A percentile compares a stretch with the other conserved stretches of the same genome.
Conservation (phyloP, 345 rosid species). For the Hibiscus tridactylites region DNA sequence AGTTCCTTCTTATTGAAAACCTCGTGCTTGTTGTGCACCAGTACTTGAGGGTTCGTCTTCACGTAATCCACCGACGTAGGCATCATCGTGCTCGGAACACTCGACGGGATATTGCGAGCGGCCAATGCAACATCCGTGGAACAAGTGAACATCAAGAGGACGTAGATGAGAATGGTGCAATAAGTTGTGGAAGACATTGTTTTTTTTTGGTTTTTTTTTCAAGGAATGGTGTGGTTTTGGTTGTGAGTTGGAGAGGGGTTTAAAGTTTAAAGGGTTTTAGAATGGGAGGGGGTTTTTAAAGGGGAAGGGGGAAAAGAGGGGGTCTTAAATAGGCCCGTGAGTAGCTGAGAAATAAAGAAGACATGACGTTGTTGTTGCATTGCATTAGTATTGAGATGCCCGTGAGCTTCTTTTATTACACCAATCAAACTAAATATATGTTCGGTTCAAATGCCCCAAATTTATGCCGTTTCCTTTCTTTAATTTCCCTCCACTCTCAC, state of each 20-base stretch:
- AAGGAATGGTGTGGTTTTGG: background rate
- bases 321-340: slow-evolving; percentile 73
- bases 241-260: slow-evolving; percentile 3
- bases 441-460: background rate
- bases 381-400: background rate
- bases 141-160: slow-evolving; percentile 10
- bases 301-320: background rate
- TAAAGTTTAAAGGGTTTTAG: background rate
- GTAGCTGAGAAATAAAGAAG: slow-evolving; percentile 17
- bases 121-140: slow-evolving; percentile 7
- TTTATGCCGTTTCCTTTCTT: background rate
- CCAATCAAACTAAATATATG: background rate
- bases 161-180: slow-evolving; percentile 4
- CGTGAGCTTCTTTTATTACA: slow-evolving; percentile 14
- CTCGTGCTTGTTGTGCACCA: slow-evolving; percentile 15
- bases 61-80: slow-evolving; percentile 32
- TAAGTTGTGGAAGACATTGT: slow-evolving; percentile 15
- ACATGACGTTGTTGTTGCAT: slow-evolving; percentile 12
- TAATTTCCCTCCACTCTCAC: no score
- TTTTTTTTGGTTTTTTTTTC: background rate
- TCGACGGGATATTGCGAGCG: slow-evolving; percentile 40
- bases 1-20: slow-evolving; percentile 35
- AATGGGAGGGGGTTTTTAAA: background rate
- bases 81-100: slow-evolving; percentile 65
- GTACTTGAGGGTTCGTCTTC: slow-evolving; percentile 34